These are phyloP conservation scores for Phaeodactylum tricornutum DNA, from an alignment of 108 stramenopile genomes.

Conservation along the genomic window DNA sequence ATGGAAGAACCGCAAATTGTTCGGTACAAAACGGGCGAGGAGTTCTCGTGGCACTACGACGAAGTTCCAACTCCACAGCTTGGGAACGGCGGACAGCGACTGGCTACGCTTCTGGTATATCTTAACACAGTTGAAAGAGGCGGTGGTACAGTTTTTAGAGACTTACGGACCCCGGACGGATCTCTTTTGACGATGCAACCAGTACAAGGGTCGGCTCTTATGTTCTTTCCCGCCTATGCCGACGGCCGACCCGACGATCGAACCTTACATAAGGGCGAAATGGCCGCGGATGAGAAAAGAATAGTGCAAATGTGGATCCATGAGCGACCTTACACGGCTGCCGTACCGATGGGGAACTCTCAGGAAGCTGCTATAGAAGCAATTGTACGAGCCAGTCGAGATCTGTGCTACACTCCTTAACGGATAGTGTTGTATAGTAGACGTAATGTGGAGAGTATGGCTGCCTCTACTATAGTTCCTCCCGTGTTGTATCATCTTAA, in stretches of 20 bases:
- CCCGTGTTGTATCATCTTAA: background rate
- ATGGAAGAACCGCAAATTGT: conserved; percentile 75
- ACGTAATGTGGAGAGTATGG: background rate
- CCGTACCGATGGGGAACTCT: no score
- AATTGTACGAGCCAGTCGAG: background rate
- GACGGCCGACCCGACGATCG: conserved; percentile 65
- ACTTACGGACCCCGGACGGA: conserved; percentile 15
- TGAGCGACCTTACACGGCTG: no score
- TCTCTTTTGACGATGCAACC: conserved; percentile 29
- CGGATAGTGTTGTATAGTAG: background rate
- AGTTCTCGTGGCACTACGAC: conserved; percentile 69
- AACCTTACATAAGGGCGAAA: conserved; percentile 71
- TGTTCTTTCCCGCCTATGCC: conserved; percentile 76
- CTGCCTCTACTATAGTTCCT: background rate
- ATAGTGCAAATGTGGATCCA: conserved; percentile 78
- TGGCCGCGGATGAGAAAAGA: conserved; percentile 73
- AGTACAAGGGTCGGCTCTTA: conserved; percentile 52
- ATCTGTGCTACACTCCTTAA: no score
- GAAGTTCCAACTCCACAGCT: conserved; percentile 64
- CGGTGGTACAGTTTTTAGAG: conserved; percentile 67
- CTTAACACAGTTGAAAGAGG: conserved; percentile 70
- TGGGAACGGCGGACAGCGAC: conserved; percentile 71
- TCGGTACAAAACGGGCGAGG: conserved; percentile 57
- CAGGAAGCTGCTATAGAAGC: background rate
- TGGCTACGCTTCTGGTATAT: conserved; percentile 68